Percentiles rank a stretch among this genome's conserved stretches.
phyloP scores from a whole-genome alignment of 2,329 filamentous ascomycete genomes.

The Fusarium camptoceras region DNA sequence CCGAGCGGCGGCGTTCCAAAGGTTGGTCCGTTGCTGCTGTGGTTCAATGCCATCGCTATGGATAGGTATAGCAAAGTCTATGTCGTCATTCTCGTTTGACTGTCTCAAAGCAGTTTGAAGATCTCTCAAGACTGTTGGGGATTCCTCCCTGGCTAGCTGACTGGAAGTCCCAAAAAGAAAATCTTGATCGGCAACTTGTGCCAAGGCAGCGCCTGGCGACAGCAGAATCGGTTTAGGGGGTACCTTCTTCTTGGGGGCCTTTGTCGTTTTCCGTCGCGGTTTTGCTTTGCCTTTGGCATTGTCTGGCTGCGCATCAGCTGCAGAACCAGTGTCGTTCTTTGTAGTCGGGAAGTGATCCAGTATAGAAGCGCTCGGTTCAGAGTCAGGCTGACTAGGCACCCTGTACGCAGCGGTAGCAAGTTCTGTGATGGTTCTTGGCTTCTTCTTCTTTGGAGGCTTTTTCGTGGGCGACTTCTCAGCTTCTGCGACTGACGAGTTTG shows the following conservation, averaged over 20 bases:
- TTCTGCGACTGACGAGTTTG: conserved; percentile 34
- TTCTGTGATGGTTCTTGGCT: conserved; percentile 80
- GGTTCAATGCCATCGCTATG: conserved; percentile 55
- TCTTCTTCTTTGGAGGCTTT: conserved; percentile 76
- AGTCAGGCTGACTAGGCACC: conserved; percentile 49
- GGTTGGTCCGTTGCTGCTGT: conserved; percentile 52
- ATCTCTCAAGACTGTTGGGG: conserved; percentile 72
- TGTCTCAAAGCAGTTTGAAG: conserved; percentile 70
- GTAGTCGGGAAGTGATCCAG: conserved; percentile 55
- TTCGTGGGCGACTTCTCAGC: conserved; percentile 55
- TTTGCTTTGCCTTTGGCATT: conserved; percentile 51
- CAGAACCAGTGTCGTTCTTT: not conserved
- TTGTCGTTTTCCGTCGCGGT: conserved; percentile 50
- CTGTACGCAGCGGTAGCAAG: conserved; percentile 78
- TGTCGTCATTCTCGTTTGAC: conserved; percentile 62
- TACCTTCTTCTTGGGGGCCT: conserved; percentile 55
- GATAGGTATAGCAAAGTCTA: conserved; percentile 55
- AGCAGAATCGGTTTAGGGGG: conserved; percentile 66
- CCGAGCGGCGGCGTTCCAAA: conserved; percentile 80
- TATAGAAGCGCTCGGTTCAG: conserved; percentile 54
- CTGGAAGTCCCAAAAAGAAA: conserved; percentile 90
- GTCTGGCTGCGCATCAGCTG: conserved; percentile 11
- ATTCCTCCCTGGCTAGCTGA: conserved; percentile 80
- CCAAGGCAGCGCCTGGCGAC: conserved; percentile 75
- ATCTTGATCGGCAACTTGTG: conserved; percentile 75